Percentiles rank a stretch among this genome's conserved stretches.
Conservation (phyloP, 208 protist species). For the Leishmania tarentolae region DNA sequence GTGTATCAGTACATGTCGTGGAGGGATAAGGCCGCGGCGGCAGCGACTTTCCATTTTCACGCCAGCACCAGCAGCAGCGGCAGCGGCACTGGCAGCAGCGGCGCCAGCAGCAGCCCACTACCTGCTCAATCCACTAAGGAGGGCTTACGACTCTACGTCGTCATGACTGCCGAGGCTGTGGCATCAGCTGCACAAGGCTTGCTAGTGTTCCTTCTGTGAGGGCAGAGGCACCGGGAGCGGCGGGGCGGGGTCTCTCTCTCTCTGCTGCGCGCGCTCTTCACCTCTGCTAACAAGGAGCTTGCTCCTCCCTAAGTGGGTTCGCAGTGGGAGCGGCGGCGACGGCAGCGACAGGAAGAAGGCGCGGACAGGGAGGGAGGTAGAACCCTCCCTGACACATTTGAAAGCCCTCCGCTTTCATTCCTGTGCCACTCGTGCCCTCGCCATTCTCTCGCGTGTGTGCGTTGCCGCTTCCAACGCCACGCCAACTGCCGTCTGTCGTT, state of each 20-base stretch:
- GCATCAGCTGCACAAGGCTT: conserved; percentile 24
- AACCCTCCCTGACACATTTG: not conserved
- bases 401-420: not conserved
- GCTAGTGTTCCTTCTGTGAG: conserved; percentile 25
- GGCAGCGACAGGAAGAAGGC: not conserved
- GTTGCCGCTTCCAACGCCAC: not conserved
- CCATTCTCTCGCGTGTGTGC: not conserved
- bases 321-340: not conserved
- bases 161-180: conserved; percentile 30
- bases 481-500: not conserved
- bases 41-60: not conserved
- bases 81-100: conserved; percentile 9
- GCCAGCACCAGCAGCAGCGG: not conserved
- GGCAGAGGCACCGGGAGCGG: not conserved
- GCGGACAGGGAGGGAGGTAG: not conserved
- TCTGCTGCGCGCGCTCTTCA: not conserved
- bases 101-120: not conserved
- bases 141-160: not conserved
- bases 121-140: not conserved
- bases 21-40: not conserved
- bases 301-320: no score
- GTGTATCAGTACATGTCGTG: not conserved
- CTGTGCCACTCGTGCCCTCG: not conserved
- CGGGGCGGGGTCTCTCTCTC: not conserved
- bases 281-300: no score